Conservation (phyloP, 1,284 basidiomycete genomes). For the Rugiboletus extremiorientalis region DNA sequence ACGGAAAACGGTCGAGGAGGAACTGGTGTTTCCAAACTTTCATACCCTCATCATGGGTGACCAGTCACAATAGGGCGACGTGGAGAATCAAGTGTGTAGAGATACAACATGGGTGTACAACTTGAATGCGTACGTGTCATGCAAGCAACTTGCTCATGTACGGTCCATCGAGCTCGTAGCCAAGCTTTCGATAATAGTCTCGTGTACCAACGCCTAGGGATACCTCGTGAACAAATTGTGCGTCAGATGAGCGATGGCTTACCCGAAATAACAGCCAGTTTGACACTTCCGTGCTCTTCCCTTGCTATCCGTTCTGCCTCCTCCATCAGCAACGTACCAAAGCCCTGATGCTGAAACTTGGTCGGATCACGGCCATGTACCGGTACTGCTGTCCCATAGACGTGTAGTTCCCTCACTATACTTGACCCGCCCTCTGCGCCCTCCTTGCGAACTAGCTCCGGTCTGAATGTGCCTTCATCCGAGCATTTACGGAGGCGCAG, state of each 20-base stretch:
- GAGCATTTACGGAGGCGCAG: slow-evolving; percentile 94
- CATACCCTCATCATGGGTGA: slow-evolving; percentile 76
- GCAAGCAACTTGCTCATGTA: slow-evolving; percentile 89
- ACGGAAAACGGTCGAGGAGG: slow-evolving; percentile 91
- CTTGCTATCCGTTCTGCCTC: slow-evolving; percentile 98
- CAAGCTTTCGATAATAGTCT: slow-evolving; percentile 92
- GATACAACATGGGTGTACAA: slow-evolving; percentile 14
- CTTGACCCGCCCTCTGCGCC: slow-evolving; percentile 80
- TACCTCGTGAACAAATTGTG: background rate
- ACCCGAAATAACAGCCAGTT: slow-evolving; percentile 96
- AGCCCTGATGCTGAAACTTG: slow-evolving; percentile 97
- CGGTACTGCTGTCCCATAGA: slow-evolving; percentile 98
- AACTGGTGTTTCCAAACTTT: slow-evolving; percentile 92
- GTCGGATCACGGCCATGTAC: slow-evolving; percentile 97
- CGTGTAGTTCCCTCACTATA: slow-evolving; percentile 95
- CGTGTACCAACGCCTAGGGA: slow-evolving; percentile 83
- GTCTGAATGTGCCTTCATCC: slow-evolving; percentile 93
- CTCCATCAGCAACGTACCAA: slow-evolving; percentile 98
- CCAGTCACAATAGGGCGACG: slow-evolving; percentile 8
- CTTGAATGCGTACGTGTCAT: slow-evolving; percentile 30
- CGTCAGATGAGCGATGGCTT: slow-evolving; percentile 21
- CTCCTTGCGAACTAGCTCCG: slow-evolving; percentile 79
- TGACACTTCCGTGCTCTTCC: slow-evolving; percentile 94
- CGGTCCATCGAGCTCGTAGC: slow-evolving; percentile 93
- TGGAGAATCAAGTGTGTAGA: slow-evolving; percentile 1